Percentiles rank a stretch among this genome's conserved stretches.
phyloP scores from a whole-genome alignment of 768 basidiomycete genomes.

The Russula compacta region DNA sequence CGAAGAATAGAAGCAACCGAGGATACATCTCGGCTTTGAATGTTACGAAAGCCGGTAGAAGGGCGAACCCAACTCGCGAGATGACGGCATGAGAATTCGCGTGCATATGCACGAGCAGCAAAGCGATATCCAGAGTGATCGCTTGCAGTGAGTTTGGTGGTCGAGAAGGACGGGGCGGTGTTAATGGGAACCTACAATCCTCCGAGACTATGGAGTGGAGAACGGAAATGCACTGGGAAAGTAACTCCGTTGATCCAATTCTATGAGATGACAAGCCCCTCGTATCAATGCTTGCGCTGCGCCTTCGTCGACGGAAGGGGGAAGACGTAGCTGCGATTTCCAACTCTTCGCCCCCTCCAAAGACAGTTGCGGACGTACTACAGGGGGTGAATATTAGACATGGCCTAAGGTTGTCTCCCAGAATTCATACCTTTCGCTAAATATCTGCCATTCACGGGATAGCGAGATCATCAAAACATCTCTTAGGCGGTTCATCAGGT shows the following conservation, averaged over 20 bases:
- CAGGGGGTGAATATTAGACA: background rate
- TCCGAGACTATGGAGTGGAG: constrained; percentile 57
- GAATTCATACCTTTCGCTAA: constrained; percentile 9
- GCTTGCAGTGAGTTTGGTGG: constrained; percentile 76
- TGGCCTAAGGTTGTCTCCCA: too few species aligned
- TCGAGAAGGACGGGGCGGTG: constrained; percentile 48
- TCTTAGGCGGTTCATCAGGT: constrained; percentile 52
- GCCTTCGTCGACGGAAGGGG: constrained; percentile 39
- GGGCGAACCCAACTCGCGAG: constrained; percentile 53
- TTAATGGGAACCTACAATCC: constrained; percentile 61
- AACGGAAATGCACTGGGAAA: constrained; percentile 49
- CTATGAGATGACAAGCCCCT: constrained; percentile 41
- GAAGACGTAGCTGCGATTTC: constrained; percentile 22
- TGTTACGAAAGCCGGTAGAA: constrained; percentile 68
- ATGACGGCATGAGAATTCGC: constrained; percentile 41
- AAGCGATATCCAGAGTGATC: constrained; percentile 60
- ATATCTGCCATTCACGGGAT: constrained; percentile 12
- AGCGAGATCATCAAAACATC: constrained; percentile 37
- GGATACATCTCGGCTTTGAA: constrained; percentile 56
- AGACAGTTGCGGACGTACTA: background rate
- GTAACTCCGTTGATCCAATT: constrained; percentile 40
- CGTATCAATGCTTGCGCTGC: constrained; percentile 32
- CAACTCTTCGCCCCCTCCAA: background rate
- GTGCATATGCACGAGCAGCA: constrained; percentile 50
- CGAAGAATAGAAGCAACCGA: constrained; percentile 60